Base-by-base conservation (phyloP, 768 basidiomycete genomes). In the Aureoboletus auriporus region DNA sequence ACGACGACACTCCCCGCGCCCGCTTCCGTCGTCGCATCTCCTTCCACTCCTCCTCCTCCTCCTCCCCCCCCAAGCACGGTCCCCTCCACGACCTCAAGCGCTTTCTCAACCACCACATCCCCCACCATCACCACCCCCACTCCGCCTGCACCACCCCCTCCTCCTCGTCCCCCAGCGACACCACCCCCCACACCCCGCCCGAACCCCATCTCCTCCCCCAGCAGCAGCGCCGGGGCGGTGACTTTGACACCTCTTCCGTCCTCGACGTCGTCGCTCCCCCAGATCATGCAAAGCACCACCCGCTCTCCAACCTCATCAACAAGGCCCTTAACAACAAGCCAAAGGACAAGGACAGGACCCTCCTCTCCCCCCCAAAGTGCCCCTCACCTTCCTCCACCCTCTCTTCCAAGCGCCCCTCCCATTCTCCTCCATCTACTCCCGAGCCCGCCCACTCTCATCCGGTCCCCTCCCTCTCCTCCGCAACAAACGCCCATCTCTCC, bases 71-170 rank as follows among this genome's bases (percentile, higher is more conserved):
- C 4, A 73, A 76, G 49, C 77, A 77, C 52, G 86, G 91, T 0
- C 87, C 92, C 3, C 78, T 98, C 43, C 83, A 89, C 69, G 94
- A 97, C 68, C 83, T 97, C 61, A 92, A 92, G 65, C 88, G 93
- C 27, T 96, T 98, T 73, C 79, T 99, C 54, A 90, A 95, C 71
- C 82, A 89, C 69, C 92, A 95, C 70, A 83, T 95, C 42, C 82
- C 82, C 50, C 66, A 66, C 53, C 69, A 41, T 58, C 55, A 59
- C 50, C 39, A 52, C 39, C 54, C 55, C 35, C 26, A 34, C 27
- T 56, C 52, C 1, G 33, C 56, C 56, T 39, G 59, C 58, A 37
- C 64, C 48, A 30, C 58, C 54, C 46, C 63, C 27, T 54, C 68
- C 54, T 60, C 63, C 0, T 59, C 66, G 29, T 59, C 66, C 5